Base-by-base conservation (phyloP, 257 asterid genomes). In the Penstemon newberryi region DNA sequence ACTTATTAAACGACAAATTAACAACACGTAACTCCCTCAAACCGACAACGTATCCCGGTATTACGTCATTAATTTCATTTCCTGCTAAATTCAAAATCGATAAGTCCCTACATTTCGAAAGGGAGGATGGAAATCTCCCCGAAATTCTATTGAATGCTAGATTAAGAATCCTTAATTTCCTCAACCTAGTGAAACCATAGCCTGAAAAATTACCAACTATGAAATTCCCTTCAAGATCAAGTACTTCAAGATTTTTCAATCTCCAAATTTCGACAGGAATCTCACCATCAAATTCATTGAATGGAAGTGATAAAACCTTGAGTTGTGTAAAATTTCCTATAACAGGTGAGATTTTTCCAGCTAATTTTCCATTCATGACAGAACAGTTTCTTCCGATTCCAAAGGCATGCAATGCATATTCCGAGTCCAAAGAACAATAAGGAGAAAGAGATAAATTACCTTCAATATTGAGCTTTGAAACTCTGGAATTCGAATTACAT, bases 151-250 rank as follows among this genome's bases (percentile, higher is more conserved):
- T 82, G 53, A 39, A 77, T n/a, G 70, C 84, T 8, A 82, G 71
- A 33, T 82, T 82, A 44, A 82, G 82, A 57, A 82, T 80, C 74
- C 74, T 73, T 42, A 83, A 65, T 11, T 71, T 73, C 71, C 65
- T 66, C 70, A 76, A 55, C 66, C 54, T 52, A 7, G 73, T 9
- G 69, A 81, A 84, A 3, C 71, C 63, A 69, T 43, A 80, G 36
- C 66, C 62, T 1, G 79, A 73, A 59, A 83, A 75, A 43, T 77
- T 39, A 18, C 84, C 89, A 8, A 11, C 41, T 15, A 80, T 43
- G 43, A 6, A 11, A 66, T 80, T 80, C 63, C 84, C 82, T 76
- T 80, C 84, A 36, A 83, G 86, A 78, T 83, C 86, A 71, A 83
- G 79, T 36, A 78, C 84, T 69, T 71, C 70, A 41, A 81, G 83